Base-by-base conservation (phyloP, 306 rosid genomes). In the Gleditsia sinensis region DNA sequence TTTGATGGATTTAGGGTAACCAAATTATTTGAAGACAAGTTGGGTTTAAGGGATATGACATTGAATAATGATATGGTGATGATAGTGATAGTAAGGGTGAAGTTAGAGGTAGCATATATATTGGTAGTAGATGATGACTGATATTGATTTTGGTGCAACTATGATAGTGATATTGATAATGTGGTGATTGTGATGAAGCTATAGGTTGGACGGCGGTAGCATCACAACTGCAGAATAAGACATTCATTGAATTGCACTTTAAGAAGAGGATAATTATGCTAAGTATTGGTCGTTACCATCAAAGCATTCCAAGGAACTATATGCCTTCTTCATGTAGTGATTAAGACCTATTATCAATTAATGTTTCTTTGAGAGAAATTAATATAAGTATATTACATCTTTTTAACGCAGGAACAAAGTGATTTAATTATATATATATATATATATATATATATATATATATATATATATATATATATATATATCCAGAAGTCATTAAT, bases 101-200 rank as follows among this genome's bases (percentile, higher is more conserved):
- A 24, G 37, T 5, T 13, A 57, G 19, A 14, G 63, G 21, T 14
- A 54, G 23, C 9, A 48, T 17, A 48, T 48, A 48, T 17, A 48
- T 48, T 48, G 54, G 63, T 32, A 17, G 66, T 32, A 17, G 66
- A 60, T 10, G 14, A 67, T 28, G 14, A 67, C 40, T 27, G 51
- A 14, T 16, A 27, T 45, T 45, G 12, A 25, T 46, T 42, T 25
- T 62, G 19, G 46, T 40, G 36, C 1, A 3, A 40, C 32, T 14
- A 20, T 42, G 80, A 76, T 23, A 21, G 69, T 43, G 75, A 76
- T 51, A 75, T 66, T 58, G 76, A 75, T 71, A 71, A 75, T 78
- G 55, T 39, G 19, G 58, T 78, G 63, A 75, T 78, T 79, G 78
- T 42, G 57, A 79, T 62, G 73, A 65, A 71, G 42, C 66, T 33